Evolutionary conservation across 345 rosid species (phyloP).

Genomic region (Camelina sativa): DNA sequence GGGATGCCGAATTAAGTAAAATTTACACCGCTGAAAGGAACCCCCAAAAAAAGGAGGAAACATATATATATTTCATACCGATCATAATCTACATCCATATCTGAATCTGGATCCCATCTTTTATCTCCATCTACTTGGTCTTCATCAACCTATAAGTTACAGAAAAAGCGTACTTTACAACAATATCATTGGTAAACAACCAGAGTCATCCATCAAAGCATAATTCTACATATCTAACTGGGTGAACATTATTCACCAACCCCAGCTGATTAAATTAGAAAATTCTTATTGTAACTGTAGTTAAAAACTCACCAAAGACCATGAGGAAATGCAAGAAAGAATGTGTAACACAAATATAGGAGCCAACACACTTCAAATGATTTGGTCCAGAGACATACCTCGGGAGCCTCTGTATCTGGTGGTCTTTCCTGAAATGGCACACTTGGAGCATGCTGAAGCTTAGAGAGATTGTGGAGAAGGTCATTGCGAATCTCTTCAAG

Average conservation of each 20-base stretch:
- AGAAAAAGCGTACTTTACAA: conserved; percentile 24
- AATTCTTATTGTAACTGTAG: background rate
- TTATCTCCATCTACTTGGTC: conserved; percentile 81
- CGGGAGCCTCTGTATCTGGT: conserved; percentile 80
- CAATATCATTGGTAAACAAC: conserved; percentile 9
- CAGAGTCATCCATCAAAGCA: conserved; percentile 6
- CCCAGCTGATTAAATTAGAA: background rate
- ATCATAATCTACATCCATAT: conserved; percentile 80
- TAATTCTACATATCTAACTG: conserved; percentile 19
- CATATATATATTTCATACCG: conserved; percentile 47
- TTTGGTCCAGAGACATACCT: conserved; percentile 51
- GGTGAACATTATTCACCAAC: background rate
- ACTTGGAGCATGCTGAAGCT: conserved; percentile 97
- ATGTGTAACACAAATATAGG: background rate
- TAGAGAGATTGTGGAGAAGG: conserved; percentile 89
- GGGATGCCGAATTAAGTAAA: conserved; percentile 17
- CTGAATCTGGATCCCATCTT: conserved; percentile 84
- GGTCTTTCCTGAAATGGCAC: conserved; percentile 89
- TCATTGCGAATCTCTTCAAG: conserved; percentile 81
- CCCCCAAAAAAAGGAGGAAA: background rate
- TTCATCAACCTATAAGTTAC: conserved; percentile 64
- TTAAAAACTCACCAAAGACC: conserved; percentile 12
- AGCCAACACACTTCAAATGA: conserved; percentile 21
- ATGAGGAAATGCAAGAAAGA: conserved; percentile 25
- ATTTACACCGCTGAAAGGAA: background rate